These are phyloP conservation scores for Tinospora cordifolia DNA, from an alignment of 164 flowering plant species.

Conservation along the genomic window DNA sequence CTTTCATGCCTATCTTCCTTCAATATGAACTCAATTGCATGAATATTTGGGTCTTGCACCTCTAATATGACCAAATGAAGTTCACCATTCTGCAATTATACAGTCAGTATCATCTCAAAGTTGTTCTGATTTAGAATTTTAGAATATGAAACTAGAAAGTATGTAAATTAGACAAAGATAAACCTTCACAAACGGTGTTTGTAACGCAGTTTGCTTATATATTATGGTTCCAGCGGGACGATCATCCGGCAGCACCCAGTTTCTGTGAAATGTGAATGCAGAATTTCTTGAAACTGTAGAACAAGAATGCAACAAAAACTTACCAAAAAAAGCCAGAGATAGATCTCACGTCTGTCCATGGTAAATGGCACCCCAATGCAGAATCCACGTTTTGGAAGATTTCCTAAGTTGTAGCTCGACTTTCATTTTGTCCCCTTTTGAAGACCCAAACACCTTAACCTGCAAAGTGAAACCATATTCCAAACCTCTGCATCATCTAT, in stretches of 20 bases:
- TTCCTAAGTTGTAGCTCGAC: conserved; percentile 32
- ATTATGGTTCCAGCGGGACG: conserved; percentile 22
- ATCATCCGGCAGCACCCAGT: conserved; percentile 31
- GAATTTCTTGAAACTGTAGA: neutral
- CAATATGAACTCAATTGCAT: conserved; percentile 37
- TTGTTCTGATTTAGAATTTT: neutral
- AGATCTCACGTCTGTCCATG: conserved; percentile 28
- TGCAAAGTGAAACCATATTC: conserved; percentile 8
- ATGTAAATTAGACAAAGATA: conserved; percentile 2
- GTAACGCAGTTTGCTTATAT: conserved; percentile 32
- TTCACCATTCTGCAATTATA: conserved; percentile 30
- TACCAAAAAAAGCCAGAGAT: conserved; percentile 1
- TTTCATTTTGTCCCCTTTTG: conserved; percentile 22
- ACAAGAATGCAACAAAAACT: neutral
- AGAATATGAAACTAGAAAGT: neutral
- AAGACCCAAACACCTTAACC: conserved; percentile 31
- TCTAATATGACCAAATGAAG: conserved; percentile 21
- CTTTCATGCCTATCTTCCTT: conserved; percentile 31
- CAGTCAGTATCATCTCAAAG: neutral
- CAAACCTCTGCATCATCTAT: neutral
- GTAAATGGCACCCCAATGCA: conserved; percentile 40
- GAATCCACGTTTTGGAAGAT: conserved; percentile 28
- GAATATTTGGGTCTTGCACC: conserved; percentile 31
- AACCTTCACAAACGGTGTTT: conserved; percentile 38
- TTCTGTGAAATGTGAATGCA: conserved; percentile 17